Conservation (phyloP, 2,329 filamentous ascomycete genomes). For the Trichoderma simmonsii region DNA sequence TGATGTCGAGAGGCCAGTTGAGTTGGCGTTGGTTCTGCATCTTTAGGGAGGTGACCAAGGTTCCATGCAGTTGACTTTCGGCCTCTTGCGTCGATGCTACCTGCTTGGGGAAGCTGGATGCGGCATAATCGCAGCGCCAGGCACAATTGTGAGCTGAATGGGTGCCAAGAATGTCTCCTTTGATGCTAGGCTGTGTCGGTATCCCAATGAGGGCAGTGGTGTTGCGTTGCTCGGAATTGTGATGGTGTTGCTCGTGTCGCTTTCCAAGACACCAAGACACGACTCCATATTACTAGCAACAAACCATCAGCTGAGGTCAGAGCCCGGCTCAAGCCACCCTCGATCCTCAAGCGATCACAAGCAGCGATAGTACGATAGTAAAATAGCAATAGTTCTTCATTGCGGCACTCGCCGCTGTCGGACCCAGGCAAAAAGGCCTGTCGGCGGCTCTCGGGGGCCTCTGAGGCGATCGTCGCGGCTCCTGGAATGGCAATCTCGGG, state of each 20-base stretch:
- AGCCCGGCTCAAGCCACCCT: background rate
- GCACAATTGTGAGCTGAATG: background rate
- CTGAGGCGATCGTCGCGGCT: conserved; percentile 2
- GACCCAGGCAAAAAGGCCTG: background rate
- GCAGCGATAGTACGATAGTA: background rate
- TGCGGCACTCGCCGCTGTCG: background rate
- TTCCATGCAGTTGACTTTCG: background rate
- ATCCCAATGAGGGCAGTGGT: background rate
- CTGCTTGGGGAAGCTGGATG: background rate
- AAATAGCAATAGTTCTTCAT: background rate
- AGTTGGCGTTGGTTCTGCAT: background rate
- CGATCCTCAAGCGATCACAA: background rate
- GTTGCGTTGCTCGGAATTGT: background rate
- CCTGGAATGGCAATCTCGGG: conserved; percentile 5
- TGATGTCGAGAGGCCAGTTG: background rate
- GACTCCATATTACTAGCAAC: background rate
- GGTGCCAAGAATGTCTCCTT: background rate
- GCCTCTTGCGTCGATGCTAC: background rate
- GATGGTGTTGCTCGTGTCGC: background rate
- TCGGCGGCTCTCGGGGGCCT: background rate
- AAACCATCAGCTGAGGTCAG: conserved; percentile 14
- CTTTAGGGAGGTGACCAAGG: background rate
- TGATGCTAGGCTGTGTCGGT: background rate
- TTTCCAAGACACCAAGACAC: background rate
- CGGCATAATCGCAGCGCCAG: background rate